A percentile compares a stretch with the other conserved stretches of the same genome.
These are phyloP conservation scores for Penicillium parvum DNA, from an alignment of 495 filamentous ascomycete genomes.

Conservation along the genomic window DNA sequence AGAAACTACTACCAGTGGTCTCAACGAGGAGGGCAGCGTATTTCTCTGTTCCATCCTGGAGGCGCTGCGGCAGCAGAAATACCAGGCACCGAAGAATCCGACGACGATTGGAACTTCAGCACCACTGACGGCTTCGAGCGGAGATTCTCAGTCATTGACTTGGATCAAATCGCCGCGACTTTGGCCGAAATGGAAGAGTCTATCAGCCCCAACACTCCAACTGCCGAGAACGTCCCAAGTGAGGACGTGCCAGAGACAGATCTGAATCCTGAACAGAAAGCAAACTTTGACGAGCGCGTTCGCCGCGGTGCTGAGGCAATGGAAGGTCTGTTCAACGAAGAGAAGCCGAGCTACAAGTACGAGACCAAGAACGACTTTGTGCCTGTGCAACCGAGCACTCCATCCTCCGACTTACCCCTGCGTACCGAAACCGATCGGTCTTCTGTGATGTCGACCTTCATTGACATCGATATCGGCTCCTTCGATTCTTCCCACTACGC, in stretches of 20 bases:
- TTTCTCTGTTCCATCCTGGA: conserved; percentile 72
- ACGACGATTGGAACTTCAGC: conserved; percentile 89
- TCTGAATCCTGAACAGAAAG: conserved; percentile 37
- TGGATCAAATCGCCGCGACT: conserved; percentile 42
- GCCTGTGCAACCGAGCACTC: conserved; percentile 30
- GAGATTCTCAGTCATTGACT: conserved; percentile 44
- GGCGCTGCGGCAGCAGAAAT: conserved; percentile 65
- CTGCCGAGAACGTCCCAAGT: conserved; percentile 18
- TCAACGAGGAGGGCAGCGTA: conserved; percentile 72
- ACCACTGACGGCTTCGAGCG: conserved; percentile 80
- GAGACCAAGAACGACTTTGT: conserved; percentile 47
- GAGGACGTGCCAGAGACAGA: conserved; percentile 25
- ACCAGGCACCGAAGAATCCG: conserved; percentile 34
- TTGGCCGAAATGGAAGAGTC: conserved; percentile 36
- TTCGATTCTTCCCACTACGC: conserved; percentile 48
- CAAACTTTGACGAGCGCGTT: conserved; percentile 47
- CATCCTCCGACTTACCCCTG: conserved; percentile 45
- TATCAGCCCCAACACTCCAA: conserved; percentile 24
- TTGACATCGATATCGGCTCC: conserved; percentile 46
- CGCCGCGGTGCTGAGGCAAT: conserved; percentile 45
- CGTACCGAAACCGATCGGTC: conserved; percentile 46
- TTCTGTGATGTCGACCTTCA: conserved; percentile 45
- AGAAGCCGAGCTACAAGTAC: conserved; percentile 44
- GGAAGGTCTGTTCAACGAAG: conserved; percentile 46
- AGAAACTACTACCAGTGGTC: conserved; percentile 84